phyloP scores from a whole-genome alignment of 2,329 filamentous ascomycete genomes.

The Coniochaeta sp. region DNA sequence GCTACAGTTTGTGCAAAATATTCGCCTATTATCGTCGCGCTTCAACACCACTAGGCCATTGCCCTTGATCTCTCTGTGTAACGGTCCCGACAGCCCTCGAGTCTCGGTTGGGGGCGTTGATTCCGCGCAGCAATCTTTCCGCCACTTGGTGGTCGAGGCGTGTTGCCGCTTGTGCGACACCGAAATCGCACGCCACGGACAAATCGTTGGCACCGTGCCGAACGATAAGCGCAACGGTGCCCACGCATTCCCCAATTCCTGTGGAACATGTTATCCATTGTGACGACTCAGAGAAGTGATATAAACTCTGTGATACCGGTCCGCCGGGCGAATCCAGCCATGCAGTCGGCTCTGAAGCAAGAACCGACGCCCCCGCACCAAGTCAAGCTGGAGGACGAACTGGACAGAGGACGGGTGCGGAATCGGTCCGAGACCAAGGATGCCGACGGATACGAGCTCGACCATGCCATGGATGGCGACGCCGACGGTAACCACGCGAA shows the following conservation, averaged over 20 bases:
- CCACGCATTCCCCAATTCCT: background rate
- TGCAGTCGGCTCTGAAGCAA: conserved; percentile 29
- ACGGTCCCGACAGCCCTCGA: background rate
- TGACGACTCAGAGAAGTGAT: conserved; percentile 29
- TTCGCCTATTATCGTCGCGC: background rate
- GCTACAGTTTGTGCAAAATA: background rate
- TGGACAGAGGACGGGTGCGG: conserved; percentile 30
- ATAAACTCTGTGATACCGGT: conserved; percentile 29
- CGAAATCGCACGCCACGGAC: background rate
- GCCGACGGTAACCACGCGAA: conserved; percentile 34
- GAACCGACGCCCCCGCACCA: conserved; percentile 31
- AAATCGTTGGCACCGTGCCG: background rate
- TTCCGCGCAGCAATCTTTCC: conserved; percentile 6
- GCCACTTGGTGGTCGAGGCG: conserved; percentile 4
- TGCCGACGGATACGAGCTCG: conserved; percentile 27
- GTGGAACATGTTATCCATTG: conserved; percentile 34
- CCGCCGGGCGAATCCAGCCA: conserved; percentile 30
- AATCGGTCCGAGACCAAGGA: conserved; percentile 36
- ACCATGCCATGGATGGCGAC: conserved; percentile 28
- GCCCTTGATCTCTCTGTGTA: conserved; percentile 3
- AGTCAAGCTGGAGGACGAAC: conserved; percentile 31
- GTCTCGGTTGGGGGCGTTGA: background rate
- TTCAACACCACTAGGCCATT: background rate
- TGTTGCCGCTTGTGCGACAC: background rate
- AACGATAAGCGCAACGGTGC: background rate